Evolutionary conservation across 345 rosid genomes (phyloP), one percentile per base, ranked within the genome.

Genomic region (Hirschfeldia incana): DNA sequence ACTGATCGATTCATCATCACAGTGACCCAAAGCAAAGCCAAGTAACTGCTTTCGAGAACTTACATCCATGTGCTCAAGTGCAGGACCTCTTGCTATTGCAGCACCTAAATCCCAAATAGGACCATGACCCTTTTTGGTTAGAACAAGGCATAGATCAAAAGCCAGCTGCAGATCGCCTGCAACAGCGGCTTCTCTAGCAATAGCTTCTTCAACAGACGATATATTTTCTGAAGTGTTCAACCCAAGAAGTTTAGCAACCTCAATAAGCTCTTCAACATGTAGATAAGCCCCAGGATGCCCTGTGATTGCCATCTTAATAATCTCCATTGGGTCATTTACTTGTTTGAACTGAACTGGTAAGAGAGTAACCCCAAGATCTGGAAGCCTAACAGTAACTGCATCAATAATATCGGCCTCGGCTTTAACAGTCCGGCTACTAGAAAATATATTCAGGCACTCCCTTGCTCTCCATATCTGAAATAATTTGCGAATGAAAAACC

Each of bases 161-260:
- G 99, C 99, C 82, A 95, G 83, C 82, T 95, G 99, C 82, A 95
- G 88, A 85, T 95, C 97, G 72, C 97, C 99, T 28, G 94, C 91
- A 75, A 93, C 92, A 60, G 98, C 99, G 78, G 98, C 98, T 88
- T 93, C 99, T 80, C 98, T 89, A 76, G 99, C 98, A 87, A 95
- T 91, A 80, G 97, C 93, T 88, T 95, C 99, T 88, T 95, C 88
- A 37, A 95, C 93, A 67, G 88, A 85, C 70, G 93, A 86, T 83
- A 86, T 84, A 34, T 95, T 94, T 76, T 91, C 95, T 60, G 76
- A 74, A 65, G 99, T 89, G 82, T 75, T 91, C 76, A 95, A 82
- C 44, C 99, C 99, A 70, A 95, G 94, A 86, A 93, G 93, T 84
- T 88, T 93, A 82, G 99, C 93, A 74, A 95, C 98, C 83, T 95